Conservation (phyloP, 2,329 filamentous ascomycete genomes). For the Paracoccidioides lutzii region DNA sequence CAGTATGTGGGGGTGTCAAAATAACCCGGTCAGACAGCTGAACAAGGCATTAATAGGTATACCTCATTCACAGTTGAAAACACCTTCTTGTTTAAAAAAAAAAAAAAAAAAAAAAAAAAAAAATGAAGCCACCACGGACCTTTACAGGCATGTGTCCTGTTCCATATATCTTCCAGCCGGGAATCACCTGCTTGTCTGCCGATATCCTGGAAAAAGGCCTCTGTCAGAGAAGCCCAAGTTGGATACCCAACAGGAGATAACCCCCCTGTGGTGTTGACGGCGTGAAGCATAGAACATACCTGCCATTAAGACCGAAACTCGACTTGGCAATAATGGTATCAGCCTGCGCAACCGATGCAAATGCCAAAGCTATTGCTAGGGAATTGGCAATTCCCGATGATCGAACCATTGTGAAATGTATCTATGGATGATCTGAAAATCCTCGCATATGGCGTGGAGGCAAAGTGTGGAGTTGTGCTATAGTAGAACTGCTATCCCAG, state of each 20-base stretch:
- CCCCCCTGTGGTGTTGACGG: neutral
- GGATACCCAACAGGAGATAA: neutral
- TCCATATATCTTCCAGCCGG: constrained; percentile 43
- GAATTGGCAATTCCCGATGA: constrained; percentile 27
- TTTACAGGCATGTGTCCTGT: constrained; percentile 45
- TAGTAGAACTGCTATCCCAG: too few relatives aligned
- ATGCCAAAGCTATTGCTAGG: constrained; percentile 29
- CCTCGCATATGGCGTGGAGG: neutral
- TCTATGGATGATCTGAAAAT: constrained; percentile 2
- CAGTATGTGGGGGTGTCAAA: constrained; percentile 76
- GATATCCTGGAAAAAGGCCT: constrained; percentile 45
- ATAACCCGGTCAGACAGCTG: constrained; percentile 78
- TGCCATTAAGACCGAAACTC: constrained; percentile 61
- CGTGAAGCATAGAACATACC: constrained; percentile 31
- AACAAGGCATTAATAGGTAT: neutral
- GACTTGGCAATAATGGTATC: constrained; percentile 58
- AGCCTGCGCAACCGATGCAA: constrained; percentile 42
- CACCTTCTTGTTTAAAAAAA: too few relatives aligned
- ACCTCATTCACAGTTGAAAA: neutral
- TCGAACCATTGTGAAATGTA: constrained; percentile 7
- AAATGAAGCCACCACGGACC: constrained; percentile 17
- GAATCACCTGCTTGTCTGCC: constrained; percentile 36
- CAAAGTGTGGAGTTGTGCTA: neutral
- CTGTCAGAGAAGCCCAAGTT: neutral
- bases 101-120: too few relatives aligned